A percentile compares a stretch with the other conserved stretches of the same genome.
Conservation (phyloP, 148 eudicot species). For the Camellia japonica region DNA sequence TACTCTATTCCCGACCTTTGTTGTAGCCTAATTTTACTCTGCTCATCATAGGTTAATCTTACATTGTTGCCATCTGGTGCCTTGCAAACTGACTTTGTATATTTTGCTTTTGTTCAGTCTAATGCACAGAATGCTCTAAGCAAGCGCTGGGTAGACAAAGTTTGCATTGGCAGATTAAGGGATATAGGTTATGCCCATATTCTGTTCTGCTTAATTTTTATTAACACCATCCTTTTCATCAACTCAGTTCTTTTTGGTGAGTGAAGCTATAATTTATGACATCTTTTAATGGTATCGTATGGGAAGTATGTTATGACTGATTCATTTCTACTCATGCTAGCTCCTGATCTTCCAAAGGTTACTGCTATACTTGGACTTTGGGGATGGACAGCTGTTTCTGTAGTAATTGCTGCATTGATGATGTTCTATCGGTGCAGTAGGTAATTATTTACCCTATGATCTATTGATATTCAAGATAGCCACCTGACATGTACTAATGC, state of each 20-base stretch:
- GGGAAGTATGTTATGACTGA: constrained; percentile 14
- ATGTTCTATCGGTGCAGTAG: constrained; percentile 80
- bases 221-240: constrained; percentile 61
- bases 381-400: constrained; percentile 80
- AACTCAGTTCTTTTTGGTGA: constrained; percentile 78
- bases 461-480: not conserved
- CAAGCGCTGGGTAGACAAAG: constrained; percentile 42
- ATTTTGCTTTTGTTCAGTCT: constrained; percentile 53
- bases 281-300: not conserved
- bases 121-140: constrained; percentile 58
- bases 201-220: constrained; percentile 50
- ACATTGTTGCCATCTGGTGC: not conserved
- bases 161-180: constrained; percentile 41
- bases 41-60: not conserved
- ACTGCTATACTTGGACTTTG: constrained; percentile 83
- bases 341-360: constrained; percentile 65
- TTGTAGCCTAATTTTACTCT: not conserved
- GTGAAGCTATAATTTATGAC: constrained; percentile 22
- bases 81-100: constrained; percentile 11
- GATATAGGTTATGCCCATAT: constrained; percentile 65
- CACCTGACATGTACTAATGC: not conserved
- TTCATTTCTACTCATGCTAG: constrained; percentile 32
- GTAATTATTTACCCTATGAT: constrained; percentile 34
- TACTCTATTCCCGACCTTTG: not conserved
- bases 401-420: constrained; percentile 55